Percentiles rank a stretch among this genome's conserved stretches.
Conservation (phyloP, 805 yeast species). For the Blastobotrys americana region DNA sequence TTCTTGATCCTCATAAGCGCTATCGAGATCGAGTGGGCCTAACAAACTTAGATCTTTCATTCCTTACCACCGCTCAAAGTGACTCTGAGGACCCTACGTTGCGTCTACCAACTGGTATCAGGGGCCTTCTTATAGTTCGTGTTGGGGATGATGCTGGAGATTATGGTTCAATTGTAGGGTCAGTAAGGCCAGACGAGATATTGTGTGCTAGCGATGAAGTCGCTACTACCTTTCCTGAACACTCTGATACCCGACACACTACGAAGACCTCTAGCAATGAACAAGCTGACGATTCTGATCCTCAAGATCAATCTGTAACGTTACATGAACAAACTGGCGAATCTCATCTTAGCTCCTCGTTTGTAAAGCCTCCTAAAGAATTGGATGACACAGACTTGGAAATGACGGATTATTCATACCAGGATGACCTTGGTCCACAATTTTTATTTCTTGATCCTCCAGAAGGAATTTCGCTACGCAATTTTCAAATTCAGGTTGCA, state of each 20-base stretch:
- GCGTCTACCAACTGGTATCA: conserved; percentile 15
- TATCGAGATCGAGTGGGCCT: conserved; percentile 22
- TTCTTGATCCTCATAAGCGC: conserved; percentile 28
- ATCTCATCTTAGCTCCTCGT: not conserved
- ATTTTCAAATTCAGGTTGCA: conserved; percentile 81
- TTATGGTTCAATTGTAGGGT: conserved; percentile 21
- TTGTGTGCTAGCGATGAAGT: conserved; percentile 4
- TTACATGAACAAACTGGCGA: too few species aligned
- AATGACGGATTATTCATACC: conserved; percentile 6
- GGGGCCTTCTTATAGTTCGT: conserved; percentile 24
- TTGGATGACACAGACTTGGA: conserved; percentile 8
- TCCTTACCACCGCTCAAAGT: conserved; percentile 17
- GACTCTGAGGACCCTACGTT: conserved; percentile 13
- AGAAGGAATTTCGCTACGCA: conserved; percentile 68
- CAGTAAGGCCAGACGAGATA: conserved; percentile 21
- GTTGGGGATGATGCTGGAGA: conserved; percentile 19
- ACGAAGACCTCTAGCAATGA: too few species aligned
- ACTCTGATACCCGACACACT: not conserved
- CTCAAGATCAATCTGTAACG: too few species aligned
- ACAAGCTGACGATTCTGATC: too few species aligned
- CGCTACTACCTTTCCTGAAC: not conserved
- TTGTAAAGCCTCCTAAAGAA: conserved; percentile 1
- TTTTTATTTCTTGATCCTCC: conserved; percentile 60
- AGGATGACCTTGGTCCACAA: conserved; percentile 36
- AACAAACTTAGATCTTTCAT: conserved; percentile 21